A percentile compares a stretch with the other conserved stretches of the same genome.
These are phyloP conservation scores for Penicillium psychrosexuale DNA, from an alignment of 2,329 filamentous ascomycete species.

Conservation along the genomic window DNA sequence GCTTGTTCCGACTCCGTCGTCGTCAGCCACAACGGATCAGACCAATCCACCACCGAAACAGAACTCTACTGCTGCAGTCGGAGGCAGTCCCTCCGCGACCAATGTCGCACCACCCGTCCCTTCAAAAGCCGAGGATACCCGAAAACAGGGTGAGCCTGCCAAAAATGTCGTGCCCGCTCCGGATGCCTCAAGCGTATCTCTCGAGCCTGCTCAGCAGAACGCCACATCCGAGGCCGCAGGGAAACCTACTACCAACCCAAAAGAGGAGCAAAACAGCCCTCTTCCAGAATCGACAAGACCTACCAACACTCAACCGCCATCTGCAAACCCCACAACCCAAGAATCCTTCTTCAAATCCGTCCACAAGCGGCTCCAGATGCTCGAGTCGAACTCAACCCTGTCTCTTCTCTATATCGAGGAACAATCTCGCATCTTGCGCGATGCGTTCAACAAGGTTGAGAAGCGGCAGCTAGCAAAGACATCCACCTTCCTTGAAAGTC, in stretches of 20 bases:
- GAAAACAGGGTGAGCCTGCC: conserved; percentile 19
- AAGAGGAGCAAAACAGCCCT: conserved; percentile 32
- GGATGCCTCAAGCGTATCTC: conserved; percentile 13
- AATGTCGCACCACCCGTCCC: conserved; percentile 6
- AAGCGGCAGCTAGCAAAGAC: conserved; percentile 84
- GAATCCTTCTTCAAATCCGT: conserved; percentile 98
- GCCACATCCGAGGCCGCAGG: conserved; percentile 23
- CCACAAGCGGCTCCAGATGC: conserved; percentile 83
- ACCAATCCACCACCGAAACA: conserved; percentile 15
- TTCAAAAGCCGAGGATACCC: conserved; percentile 16
- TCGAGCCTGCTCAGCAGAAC: conserved; percentile 23
- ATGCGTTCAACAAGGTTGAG: conserved; percentile 82
- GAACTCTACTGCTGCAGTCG: conserved; percentile 8
- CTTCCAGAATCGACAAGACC: conserved; percentile 33
- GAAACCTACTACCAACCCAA: conserved; percentile 19
- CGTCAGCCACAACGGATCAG: conserved; percentile 16
- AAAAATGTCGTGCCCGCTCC: conserved; percentile 16
- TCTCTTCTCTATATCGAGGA: conserved; percentile 96
- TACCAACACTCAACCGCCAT: conserved; percentile 48
- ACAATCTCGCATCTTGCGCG: conserved; percentile 83
- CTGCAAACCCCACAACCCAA: conserved; percentile 77
- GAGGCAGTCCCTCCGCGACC: conserved; percentile 3
- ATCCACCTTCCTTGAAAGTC: conserved; percentile 70
- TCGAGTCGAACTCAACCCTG: conserved; percentile 88
- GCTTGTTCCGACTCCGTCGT: conserved; percentile 13